These are phyloP conservation scores for Trametes pubescens DNA, from an alignment of 1,284 basidiomycete species.

Conservation along the genomic window DNA sequence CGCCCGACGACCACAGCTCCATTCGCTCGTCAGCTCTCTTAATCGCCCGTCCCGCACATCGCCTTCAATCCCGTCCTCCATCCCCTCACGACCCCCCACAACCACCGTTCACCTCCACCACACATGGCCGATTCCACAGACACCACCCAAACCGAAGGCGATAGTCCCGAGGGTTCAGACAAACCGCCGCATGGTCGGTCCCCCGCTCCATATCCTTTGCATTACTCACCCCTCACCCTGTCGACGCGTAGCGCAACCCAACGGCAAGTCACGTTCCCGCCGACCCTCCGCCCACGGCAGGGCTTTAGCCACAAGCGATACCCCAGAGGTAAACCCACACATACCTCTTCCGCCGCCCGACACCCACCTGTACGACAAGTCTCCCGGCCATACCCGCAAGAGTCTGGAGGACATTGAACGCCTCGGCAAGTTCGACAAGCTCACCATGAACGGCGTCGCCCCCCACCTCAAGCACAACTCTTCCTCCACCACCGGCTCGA, in stretches of 20 bases:
- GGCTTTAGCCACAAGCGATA: conserved; percentile 28
- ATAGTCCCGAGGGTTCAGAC: conserved; percentile 65
- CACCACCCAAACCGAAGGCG: conserved; percentile 61
- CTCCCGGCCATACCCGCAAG: conserved; percentile 61
- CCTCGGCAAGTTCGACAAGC: conserved; percentile 26
- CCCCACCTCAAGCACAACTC: conserved; percentile 41
- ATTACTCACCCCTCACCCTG: conserved; percentile 20
- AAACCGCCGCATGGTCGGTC: conserved; percentile 56
- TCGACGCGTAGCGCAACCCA: conserved; percentile 17
- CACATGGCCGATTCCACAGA: conserved; percentile 42
- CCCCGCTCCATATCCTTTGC: conserved; percentile 34
- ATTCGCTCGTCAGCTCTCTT: conserved; percentile 26
- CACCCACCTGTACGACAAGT: conserved; percentile 57
- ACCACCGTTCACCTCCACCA: conserved; percentile 28
- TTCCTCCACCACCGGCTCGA: conserved; percentile 47
- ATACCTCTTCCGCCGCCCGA: conserved; percentile 67
- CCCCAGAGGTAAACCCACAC: conserved; percentile 29
- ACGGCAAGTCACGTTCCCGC: conserved; percentile 31
- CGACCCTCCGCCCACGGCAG: conserved; percentile 27
- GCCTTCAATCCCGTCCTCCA: conserved; percentile 24
- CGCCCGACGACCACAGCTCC: conserved; percentile 30
- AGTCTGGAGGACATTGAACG: conserved; percentile 48
- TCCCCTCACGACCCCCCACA: conserved; percentile 18
- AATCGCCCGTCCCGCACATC: conserved; percentile 30
- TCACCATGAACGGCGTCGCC: conserved; percentile 30